Percentiles rank a stretch among this genome's conserved stretches.
phyloP scores from a whole-genome alignment of 2,329 filamentous ascomycete species.

The Mycocentrospora acerina region DNA sequence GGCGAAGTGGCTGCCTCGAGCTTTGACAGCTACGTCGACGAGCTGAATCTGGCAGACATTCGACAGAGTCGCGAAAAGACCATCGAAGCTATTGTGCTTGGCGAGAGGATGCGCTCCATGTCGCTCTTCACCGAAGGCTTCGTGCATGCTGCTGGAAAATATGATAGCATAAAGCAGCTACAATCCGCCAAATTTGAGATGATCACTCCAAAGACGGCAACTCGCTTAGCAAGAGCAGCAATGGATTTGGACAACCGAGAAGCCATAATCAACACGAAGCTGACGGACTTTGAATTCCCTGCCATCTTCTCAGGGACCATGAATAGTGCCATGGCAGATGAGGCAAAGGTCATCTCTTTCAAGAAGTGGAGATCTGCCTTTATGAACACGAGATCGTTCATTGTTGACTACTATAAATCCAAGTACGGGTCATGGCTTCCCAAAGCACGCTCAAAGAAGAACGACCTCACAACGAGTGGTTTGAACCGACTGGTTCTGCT shows the following conservation, averaged over 20 bases:
- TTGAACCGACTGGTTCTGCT: constrained; percentile 81
- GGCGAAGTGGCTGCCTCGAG: constrained; percentile 63
- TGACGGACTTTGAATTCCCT: constrained; percentile 91
- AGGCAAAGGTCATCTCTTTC: constrained; percentile 78
- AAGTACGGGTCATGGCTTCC: constrained; percentile 82
- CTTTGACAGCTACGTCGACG: constrained; percentile 75
- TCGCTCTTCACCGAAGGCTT: constrained; percentile 89
- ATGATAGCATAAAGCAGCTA: constrained; percentile 68
- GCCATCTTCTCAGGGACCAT: constrained; percentile 85
- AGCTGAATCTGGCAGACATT: constrained; percentile 76
- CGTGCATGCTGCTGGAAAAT: constrained; percentile 85
- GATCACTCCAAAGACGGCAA: constrained; percentile 70
- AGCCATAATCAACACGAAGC: constrained; percentile 66
- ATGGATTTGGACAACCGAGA: constrained; percentile 76
- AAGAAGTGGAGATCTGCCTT: constrained; percentile 81
- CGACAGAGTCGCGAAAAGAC: constrained; percentile 83
- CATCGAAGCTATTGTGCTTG: constrained; percentile 83
- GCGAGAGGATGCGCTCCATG: constrained; percentile 80
- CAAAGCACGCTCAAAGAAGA: constrained; percentile 89
- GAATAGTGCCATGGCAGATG: constrained; percentile 74
- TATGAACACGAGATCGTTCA: constrained; percentile 70
- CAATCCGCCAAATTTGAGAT: constrained; percentile 69
- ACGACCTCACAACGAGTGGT: constrained; percentile 80
- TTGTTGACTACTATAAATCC: constrained; percentile 68
- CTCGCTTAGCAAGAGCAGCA: constrained; percentile 78